phyloP scores from a whole-genome alignment of 148 eudicot species.

The Camellia granthamiana region DNA sequence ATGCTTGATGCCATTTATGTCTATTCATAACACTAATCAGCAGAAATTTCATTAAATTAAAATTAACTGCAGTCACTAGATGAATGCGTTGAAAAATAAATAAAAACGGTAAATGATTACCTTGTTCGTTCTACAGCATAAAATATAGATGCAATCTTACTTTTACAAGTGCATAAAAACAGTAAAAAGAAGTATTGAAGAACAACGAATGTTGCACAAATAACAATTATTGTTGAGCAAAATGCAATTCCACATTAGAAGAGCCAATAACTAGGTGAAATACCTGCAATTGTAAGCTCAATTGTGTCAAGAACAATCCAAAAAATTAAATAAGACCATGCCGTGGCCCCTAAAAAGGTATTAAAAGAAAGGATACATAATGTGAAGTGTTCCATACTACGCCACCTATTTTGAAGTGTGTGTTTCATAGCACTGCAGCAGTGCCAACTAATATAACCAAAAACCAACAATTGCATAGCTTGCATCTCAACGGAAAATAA shows the following conservation, averaged over 20 bases:
- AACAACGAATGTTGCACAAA: constrained; percentile 3
- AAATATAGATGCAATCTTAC: not conserved
- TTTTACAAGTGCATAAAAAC: constrained; percentile 4
- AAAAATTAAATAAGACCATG: not conserved
- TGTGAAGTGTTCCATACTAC: no score
- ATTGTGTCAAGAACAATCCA: constrained; percentile 18
- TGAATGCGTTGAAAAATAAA: not conserved
- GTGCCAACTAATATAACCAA: no score
- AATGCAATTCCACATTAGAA: constrained; percentile 47
- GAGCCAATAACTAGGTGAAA: constrained; percentile 82
- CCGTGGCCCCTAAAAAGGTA: no score
- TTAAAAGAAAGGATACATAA: no score
- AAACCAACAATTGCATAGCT: no score
- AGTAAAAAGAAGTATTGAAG: not conserved
- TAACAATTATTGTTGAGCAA: not conserved
- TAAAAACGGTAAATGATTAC: not conserved
- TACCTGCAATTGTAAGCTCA: constrained; percentile 53
- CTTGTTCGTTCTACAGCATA: not conserved
- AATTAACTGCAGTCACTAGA: not conserved
- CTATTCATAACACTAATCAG: not conserved
- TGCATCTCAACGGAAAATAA: no score
- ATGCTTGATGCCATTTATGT: not conserved
- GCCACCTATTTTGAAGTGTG: no score
- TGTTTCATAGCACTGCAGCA: no score
- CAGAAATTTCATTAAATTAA: not conserved